Conservation (phyloP, 2,329 filamentous ascomycete species). For the Colletotrichum viniferum region DNA sequence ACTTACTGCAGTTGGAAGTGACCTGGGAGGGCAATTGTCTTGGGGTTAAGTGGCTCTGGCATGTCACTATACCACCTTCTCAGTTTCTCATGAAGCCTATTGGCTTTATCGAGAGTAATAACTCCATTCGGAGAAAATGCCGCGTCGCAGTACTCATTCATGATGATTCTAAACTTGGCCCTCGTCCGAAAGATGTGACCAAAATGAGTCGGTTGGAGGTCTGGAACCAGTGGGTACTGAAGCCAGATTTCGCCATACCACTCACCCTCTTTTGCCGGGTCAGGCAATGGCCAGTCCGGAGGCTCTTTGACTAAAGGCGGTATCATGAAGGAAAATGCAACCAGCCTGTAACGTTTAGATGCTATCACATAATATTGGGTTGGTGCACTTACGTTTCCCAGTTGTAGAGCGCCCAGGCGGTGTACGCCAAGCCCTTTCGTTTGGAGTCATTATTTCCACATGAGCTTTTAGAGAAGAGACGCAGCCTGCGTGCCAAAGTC, state of each 20-base stretch:
- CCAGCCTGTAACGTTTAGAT: slow-evolving; percentile 19
- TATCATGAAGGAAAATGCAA: slow-evolving; percentile 27
- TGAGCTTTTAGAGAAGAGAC: background rate
- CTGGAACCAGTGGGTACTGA: slow-evolving; percentile 33
- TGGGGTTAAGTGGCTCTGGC: slow-evolving; percentile 29
- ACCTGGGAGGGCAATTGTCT: slow-evolving; percentile 33
- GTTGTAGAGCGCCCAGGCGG: background rate
- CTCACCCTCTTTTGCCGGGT: slow-evolving; percentile 20
- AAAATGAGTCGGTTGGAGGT: slow-evolving; percentile 26
- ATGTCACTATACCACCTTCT: slow-evolving; percentile 32
- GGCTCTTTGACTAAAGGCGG: slow-evolving; percentile 32
- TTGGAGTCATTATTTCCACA: background rate
- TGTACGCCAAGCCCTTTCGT: background rate
- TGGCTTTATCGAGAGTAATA: slow-evolving; percentile 15
- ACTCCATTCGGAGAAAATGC: slow-evolving; percentile 20
- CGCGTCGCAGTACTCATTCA: slow-evolving; percentile 29
- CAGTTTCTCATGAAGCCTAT: slow-evolving; percentile 24
- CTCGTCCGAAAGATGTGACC: slow-evolving; percentile 32
- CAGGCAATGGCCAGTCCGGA: slow-evolving; percentile 34
- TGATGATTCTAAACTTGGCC: slow-evolving; percentile 30
- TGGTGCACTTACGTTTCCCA: background rate
- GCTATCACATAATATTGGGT: background rate
- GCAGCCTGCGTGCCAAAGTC: slow-evolving; percentile 33
- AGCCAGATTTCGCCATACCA: slow-evolving; percentile 43
- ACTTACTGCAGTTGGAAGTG: slow-evolving; percentile 42